These are phyloP conservation scores for Cucurbitaria berberidis DNA, from an alignment of 2,329 filamentous ascomycete species.

Conservation along the genomic window DNA sequence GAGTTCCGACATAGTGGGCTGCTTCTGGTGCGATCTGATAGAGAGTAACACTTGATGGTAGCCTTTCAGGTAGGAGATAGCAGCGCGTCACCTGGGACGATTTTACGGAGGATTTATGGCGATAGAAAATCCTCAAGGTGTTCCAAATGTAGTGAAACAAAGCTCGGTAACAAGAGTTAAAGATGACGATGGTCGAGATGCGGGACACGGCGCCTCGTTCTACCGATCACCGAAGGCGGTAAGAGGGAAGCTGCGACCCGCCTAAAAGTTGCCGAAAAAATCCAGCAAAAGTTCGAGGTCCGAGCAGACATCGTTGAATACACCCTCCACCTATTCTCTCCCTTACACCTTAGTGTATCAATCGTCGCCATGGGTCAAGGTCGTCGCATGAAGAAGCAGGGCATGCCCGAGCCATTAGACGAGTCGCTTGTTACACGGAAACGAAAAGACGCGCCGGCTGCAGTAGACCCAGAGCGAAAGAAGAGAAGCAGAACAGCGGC, in stretches of 20 bases:
- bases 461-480: slow-evolving; percentile 59
- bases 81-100: background rate
- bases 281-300: slow-evolving; percentile 28
- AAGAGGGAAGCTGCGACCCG: slow-evolving; percentile 8
- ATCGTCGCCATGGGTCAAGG: slow-evolving; percentile 74
- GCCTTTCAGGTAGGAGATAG: background rate
- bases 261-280: slow-evolving; percentile 23
- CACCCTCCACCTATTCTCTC: slow-evolving; percentile 3
- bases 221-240: slow-evolving; percentile 32
- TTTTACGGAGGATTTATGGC: background rate
- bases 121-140: background rate
- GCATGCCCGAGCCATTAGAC: slow-evolving; percentile 79
- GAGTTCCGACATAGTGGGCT: slow-evolving; percentile 64
- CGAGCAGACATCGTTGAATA: slow-evolving; percentile 15
- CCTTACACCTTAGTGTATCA: background rate
- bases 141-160: background rate
- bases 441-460: slow-evolving; percentile 76
- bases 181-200: slow-evolving; percentile 42
- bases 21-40: background rate
- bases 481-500: slow-evolving; percentile 60
- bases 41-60: background rate
- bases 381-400: slow-evolving; percentile 96
- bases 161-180: slow-evolving; percentile 1
- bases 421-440: slow-evolving; percentile 79
- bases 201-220: slow-evolving; percentile 21